These are phyloP conservation scores for Lactifluus piperatus DNA, from an alignment of 768 basidiomycete species.

Conservation along the genomic window DNA sequence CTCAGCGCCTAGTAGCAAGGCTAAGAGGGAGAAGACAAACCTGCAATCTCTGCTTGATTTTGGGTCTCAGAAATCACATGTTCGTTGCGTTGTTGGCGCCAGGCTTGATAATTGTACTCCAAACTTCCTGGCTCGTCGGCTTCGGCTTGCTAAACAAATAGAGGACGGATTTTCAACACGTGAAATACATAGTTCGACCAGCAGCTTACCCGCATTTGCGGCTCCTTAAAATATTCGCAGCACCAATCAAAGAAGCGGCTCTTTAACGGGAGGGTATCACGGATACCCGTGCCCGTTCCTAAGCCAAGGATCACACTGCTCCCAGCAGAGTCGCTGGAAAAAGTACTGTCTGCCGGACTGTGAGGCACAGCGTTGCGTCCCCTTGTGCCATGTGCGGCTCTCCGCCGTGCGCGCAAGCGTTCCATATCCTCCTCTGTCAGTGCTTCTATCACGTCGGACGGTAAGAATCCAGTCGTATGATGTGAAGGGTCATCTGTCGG, in stretches of 20 bases:
- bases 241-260: constrained; percentile 95
- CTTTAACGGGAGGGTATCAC: constrained; percentile 82
- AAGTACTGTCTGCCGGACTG: constrained; percentile 69
- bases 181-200: neutral
- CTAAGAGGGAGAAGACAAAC: constrained; percentile 36
- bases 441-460: constrained; percentile 78
- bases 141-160: constrained; percentile 66
- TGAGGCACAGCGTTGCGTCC: constrained; percentile 34
- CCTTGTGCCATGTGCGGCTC: constrained; percentile 32
- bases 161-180: constrained; percentile 11
- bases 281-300: constrained; percentile 72
- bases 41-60: constrained; percentile 61
- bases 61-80: constrained; percentile 61
- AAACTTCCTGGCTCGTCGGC: constrained; percentile 92
- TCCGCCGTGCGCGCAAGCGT: constrained; percentile 64
- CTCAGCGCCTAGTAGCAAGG: constrained; percentile 1
- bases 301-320: constrained; percentile 66
- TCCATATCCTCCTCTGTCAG: constrained; percentile 95
- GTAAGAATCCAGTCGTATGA: constrained; percentile 44
- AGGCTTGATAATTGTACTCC: constrained; percentile 91
- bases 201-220: constrained; percentile 86
- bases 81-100: constrained; percentile 89
- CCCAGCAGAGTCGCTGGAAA: constrained; percentile 63
- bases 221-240: constrained; percentile 94
- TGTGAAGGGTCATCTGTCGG: constrained; percentile 25